Evolutionary conservation across 768 basidiomycete species (phyloP).

Genomic region (Tremella yokohamensis): DNA sequence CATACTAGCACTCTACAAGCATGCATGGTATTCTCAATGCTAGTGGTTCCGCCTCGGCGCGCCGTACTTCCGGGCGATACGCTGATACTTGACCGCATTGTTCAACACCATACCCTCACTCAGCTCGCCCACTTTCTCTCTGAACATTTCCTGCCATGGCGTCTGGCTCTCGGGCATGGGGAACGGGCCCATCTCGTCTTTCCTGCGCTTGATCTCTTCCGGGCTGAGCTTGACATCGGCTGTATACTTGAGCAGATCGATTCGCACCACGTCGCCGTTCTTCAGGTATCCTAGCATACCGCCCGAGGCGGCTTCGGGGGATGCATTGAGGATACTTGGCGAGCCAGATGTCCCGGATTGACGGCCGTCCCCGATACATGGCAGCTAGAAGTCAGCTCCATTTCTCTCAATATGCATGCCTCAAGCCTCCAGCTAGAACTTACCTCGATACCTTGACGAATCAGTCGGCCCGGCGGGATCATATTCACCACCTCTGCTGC

Average conservation of each 20-base stretch:
- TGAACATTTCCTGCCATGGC: constrained; percentile 50
- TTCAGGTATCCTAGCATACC: constrained; percentile 43
- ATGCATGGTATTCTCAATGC: neutral
- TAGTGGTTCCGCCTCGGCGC: constrained; percentile 42
- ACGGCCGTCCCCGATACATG: constrained; percentile 49
- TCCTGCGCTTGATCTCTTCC: constrained; percentile 38
- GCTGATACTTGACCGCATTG: constrained; percentile 46
- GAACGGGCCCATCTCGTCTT: constrained; percentile 35
- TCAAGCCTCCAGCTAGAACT: neutral
- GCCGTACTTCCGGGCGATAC: constrained; percentile 42
- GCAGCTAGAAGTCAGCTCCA: constrained; percentile 19
- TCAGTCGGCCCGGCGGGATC: constrained; percentile 45
- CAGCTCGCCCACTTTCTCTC: constrained; percentile 42
- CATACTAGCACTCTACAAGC: constrained; percentile 11
- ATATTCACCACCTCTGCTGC: constrained; percentile 49
- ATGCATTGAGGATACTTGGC: constrained; percentile 49
- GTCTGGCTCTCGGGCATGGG: constrained; percentile 40
- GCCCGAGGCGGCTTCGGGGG: constrained; percentile 44
- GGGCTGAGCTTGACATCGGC: constrained; percentile 39
- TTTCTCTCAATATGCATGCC: neutral
- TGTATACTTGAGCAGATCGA: constrained; percentile 34
- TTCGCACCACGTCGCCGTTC: constrained; percentile 40
- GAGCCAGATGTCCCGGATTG: constrained; percentile 47
- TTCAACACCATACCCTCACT: constrained; percentile 49
- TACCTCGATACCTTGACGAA: constrained; percentile 46